Percentiles rank a stretch among this genome's conserved stretches.
Conservation (phyloP, 2,329 filamentous ascomycete species). For the Colletotrichum sublineola region DNA sequence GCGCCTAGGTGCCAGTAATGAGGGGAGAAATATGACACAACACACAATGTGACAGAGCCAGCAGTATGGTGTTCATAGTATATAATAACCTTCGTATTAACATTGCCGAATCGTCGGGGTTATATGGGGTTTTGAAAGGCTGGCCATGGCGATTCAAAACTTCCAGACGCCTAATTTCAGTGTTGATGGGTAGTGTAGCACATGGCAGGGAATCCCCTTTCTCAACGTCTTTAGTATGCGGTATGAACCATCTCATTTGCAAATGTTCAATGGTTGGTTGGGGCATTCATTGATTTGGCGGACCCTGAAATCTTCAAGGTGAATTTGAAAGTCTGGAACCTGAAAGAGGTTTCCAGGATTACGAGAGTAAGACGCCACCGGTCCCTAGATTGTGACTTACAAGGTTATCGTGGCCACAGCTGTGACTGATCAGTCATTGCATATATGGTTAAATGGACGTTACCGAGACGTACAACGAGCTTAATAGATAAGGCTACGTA, state of each 20-base stretch:
- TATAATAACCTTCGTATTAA: not conserved
- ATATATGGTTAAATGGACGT: accelerated
- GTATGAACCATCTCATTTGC: not conserved
- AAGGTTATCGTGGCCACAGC: not conserved
- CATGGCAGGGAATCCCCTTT: not conserved
- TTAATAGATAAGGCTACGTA: not conserved
- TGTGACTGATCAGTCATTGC: not conserved
- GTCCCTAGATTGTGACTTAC: not conserved
- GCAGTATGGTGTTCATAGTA: not conserved
- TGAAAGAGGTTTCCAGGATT: not conserved
- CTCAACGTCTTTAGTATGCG: not conserved
- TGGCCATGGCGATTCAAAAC: not conserved
- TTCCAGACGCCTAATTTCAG: not conserved
- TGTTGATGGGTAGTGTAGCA: not conserved
- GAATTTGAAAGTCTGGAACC: not conserved
- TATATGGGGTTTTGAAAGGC: not conserved
- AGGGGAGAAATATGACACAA: not conserved
- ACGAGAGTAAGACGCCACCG: accelerated
- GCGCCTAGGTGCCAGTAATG: accelerated
- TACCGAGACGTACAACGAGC: not conserved
- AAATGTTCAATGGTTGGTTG: not conserved
- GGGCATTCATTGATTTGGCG: not conserved
- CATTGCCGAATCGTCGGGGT: not conserved
- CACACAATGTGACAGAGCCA: too few species aligned
- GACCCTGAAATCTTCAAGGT: not conserved